Evolutionary conservation across 805 yeast species (phyloP), one percentile per base, ranked within the genome.

Genomic region (Lipomyces yamanashiensis): DNA sequence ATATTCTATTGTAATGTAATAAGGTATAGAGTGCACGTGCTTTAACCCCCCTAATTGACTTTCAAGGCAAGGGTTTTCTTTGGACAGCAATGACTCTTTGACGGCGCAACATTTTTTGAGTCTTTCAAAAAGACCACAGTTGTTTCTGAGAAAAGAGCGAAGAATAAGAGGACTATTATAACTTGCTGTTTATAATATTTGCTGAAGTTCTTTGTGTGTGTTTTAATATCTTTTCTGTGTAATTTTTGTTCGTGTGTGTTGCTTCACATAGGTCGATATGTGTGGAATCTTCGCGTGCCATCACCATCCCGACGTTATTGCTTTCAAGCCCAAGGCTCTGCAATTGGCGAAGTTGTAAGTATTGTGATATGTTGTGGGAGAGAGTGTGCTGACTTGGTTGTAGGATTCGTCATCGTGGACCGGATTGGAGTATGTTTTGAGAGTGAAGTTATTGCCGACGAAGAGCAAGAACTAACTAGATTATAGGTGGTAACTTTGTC

Each of bases 251-350:
- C 19, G 23, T 8, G 12, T 8, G 15, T 40, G 40, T 10, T 10
- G 19, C n/a, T 8, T 12, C 17, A 34, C 7, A 41, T 21, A 39
- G 21, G 5, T 37, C n/a, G 12, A 21, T 6, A 95, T 95, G 99
- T 95, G 99, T 87, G 99, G 99, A 80, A 95, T 95, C 74, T 95
- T 90, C 75, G 98, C 98, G 67, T 92, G 96, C 55, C 90, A 84
- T 79, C 87, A 82, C 78, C 93, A 90, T 74, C 88, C 87, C 49
- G 89, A 91, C 70, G 87, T 89, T 65, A 87, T 87, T 71, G 79
- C 81, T 60, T 95, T 89, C 84, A 93, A 92, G 79, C 84, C 87
- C 67, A 87, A 87, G 75, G 98, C 98, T 51, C 82, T 95, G 67
- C 96, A 90, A 77, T 83, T 90, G 76, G 84, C 98, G 67, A 93